These are phyloP conservation scores for Mycena vitilis DNA, from an alignment of 768 basidiomycete genomes.

Conservation along the genomic window DNA sequence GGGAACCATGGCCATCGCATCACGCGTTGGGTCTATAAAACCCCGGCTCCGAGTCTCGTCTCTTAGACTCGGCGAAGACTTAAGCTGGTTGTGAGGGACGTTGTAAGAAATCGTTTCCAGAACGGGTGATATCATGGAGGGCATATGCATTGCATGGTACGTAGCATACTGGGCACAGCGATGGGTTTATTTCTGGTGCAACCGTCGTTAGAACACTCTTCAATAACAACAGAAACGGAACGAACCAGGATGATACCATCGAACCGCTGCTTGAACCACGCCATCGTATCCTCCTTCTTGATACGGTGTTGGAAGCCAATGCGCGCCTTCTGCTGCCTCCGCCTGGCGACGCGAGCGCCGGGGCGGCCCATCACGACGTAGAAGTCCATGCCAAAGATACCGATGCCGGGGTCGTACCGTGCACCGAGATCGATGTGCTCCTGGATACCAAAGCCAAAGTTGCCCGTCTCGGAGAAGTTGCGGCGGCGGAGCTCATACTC, in stretches of 20 bases:
- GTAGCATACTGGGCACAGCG: conserved; percentile 27
- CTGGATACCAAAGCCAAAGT: conserved; percentile 99
- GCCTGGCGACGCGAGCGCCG: conserved; percentile 88
- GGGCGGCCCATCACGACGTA: conserved; percentile 98
- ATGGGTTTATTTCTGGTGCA: conserved; percentile 33
- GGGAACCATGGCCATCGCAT: too few relatives aligned
- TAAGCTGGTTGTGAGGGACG: too few relatives aligned
- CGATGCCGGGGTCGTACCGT: conserved; percentile 97
- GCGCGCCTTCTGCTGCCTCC: conserved; percentile 89
- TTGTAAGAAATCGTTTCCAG: too few relatives aligned
- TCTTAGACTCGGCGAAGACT: too few relatives aligned
- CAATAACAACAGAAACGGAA: conserved; percentile 28
- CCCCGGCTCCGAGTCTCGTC: too few relatives aligned
- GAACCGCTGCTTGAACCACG: conserved; percentile 99
- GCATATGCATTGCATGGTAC: conserved; percentile 38
- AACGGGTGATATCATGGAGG: conserved; percentile 3
- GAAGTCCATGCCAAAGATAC: conserved; percentile 99
- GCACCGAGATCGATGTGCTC: conserved; percentile 99
- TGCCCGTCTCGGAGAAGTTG: conserved; percentile 99
- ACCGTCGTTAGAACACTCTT: conserved; percentile 9
- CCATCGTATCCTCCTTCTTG: conserved; percentile 95
- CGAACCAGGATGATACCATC: conserved; percentile 95
- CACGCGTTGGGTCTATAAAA: too few relatives aligned
- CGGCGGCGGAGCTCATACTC: conserved; percentile 98
- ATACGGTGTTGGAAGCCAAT: conserved; percentile 92